Evolutionary conservation across 179 eudicot genomes (phyloP).

Genomic region (Amaranthus tricolor): DNA sequence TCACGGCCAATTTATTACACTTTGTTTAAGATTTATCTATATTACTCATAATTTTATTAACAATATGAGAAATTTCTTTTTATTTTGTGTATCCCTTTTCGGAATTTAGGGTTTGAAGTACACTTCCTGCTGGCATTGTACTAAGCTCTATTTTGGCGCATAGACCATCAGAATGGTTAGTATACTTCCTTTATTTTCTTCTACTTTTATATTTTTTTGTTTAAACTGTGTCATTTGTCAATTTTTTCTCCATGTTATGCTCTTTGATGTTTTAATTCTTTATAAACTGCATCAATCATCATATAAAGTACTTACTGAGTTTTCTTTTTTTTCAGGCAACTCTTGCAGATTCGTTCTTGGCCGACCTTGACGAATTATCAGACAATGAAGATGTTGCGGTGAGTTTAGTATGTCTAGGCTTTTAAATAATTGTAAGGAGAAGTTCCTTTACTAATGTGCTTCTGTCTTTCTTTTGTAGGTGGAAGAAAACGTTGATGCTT

Average conservation of each 20-base stretch:
- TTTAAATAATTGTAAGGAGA: not conserved
- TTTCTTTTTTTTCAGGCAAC: slow-evolving; percentile 56
- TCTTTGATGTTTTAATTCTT: not conserved
- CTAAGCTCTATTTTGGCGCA: not conserved
- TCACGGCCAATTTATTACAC: no score
- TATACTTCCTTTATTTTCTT: not conserved
- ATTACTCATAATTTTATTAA: no score
- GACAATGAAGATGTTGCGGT: slow-evolving; percentile 77
- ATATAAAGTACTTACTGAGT: not conserved
- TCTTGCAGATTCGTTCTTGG: slow-evolving; percentile 87
- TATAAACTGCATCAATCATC: not conserved
- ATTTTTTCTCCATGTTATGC: not conserved
- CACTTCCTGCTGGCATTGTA: not conserved
- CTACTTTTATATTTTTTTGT: not conserved
- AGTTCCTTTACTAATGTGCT: not conserved
- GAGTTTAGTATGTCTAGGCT: slow-evolving; percentile 27
- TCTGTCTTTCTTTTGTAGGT: slow-evolving; percentile 40
- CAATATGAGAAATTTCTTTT: not conserved
- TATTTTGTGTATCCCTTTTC: not conserved
- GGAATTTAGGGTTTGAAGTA: slow-evolving; percentile 2
- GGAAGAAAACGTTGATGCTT: slow-evolving; percentile 50
- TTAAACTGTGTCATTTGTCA: not conserved
- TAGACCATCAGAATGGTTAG: slow-evolving; percentile 9
- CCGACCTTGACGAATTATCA: slow-evolving; percentile 92
- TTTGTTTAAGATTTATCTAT: no score